Evolutionary conservation across 257 asterid genomes (phyloP), one percentile per base, ranked within the genome.

Genomic region (Rauvolfia tetraphylla): DNA sequence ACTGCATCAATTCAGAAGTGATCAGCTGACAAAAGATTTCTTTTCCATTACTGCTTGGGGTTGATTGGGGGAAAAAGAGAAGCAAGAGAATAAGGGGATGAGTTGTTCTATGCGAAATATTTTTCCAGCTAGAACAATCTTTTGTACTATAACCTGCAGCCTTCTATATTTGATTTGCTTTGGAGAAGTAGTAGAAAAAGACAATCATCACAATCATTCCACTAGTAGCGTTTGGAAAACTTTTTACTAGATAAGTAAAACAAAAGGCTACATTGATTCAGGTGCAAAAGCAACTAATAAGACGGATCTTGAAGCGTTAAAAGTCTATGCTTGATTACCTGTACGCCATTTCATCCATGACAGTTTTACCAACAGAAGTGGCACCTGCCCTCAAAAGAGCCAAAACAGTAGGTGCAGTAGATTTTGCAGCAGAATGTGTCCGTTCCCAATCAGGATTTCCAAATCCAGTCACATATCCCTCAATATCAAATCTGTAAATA

Each of bases 291-390:
- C 14, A 54, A 34, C 54, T 18, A 74, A 42, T 54, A 74, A 7
- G 6, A 33, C 22, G 34, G 0, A 69, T 38, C 20, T 46, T 46
- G 2, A 36, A 2, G 62, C 34, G 11, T 49, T 1, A 48, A 63
- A n/a, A 22, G 22, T 38, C 2, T 38, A 66, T 18, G 15, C 71
- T 34, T 65, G 56, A 15, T 41, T 80, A 93, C 98, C 98, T 91
- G 89, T 94, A 94, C 58, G 98, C 98, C 98, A 94, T 94, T 87
- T 94, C 98, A 85, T 94, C 98, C 98, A 90, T 90, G 13, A 87
- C 85, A 48, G 98, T 90, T 87, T 81, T 94, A 62, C 96, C 97
- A 38, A 94, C 82, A 80, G 91, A 87, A 73, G 92, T 87, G 73
- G 97, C 98, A 72, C 96, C 98, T 20, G 97, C 97, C n/a, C 82